phyloP scores from a whole-genome alignment of 2,329 filamentous ascomycete species.

The Stemphylium lycopersici region DNA sequence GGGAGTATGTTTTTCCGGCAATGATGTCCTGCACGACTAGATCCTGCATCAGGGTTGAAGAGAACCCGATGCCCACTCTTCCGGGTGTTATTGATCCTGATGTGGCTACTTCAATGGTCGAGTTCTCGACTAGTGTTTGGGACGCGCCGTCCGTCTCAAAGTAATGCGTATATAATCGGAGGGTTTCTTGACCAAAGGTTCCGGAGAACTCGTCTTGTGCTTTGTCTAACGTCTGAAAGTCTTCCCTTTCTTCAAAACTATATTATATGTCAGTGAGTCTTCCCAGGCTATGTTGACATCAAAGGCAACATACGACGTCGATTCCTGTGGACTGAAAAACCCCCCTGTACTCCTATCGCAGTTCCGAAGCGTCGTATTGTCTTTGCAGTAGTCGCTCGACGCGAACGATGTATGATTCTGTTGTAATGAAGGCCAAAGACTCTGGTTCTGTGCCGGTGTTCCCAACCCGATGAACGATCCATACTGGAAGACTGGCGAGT shows the following conservation, averaged over 20 bases:
- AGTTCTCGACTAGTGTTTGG: constrained; percentile 44
- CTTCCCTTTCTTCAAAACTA: constrained; percentile 33
- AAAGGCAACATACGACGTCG: constrained; percentile 36
- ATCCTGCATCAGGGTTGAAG: constrained; percentile 49
- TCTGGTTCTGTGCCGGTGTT: constrained; percentile 53
- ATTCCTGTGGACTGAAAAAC: constrained; percentile 39
- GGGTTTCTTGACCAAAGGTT: constrained; percentile 42
- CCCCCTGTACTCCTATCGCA: constrained; percentile 45
- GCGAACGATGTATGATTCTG: constrained; percentile 53
- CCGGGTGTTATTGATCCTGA: constrained; percentile 40
- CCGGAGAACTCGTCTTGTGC: constrained; percentile 28
- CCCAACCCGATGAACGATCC: constrained; percentile 54
- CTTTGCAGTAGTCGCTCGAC: constrained; percentile 44
- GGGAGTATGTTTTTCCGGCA: constrained; percentile 50
- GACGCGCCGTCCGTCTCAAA: constrained; percentile 49
- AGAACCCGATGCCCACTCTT: constrained; percentile 49
- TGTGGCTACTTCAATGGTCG: constrained; percentile 44
- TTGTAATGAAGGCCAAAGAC: constrained; percentile 51
- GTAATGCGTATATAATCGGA: constrained; percentile 50
- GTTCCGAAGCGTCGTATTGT: constrained; percentile 42
- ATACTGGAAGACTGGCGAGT: constrained; percentile 50
- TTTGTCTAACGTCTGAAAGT: constrained; percentile 37
- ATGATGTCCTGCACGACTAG: constrained; percentile 46
- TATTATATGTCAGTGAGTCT: constrained; percentile 16
- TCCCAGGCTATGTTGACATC: neutral